Evolutionary conservation across 768 basidiomycete genomes (phyloP).

Genomic region (Cubamyces lactineus): DNA sequence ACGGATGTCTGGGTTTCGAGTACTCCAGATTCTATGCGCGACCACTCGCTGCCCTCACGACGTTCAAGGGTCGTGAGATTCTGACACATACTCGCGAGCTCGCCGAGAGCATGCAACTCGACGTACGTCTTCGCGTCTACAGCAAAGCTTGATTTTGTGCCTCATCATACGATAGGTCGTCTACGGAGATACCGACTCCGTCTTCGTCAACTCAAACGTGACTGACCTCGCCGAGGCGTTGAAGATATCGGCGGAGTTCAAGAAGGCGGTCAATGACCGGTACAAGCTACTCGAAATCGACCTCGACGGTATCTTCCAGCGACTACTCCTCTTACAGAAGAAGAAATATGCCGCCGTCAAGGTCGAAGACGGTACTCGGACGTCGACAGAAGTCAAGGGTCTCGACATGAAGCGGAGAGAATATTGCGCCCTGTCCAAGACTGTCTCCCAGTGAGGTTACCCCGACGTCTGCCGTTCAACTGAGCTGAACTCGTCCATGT

Average conservation of each 20-base stretch:
- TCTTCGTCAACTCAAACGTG: slow-evolving; percentile 96
- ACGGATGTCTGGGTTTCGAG: slow-evolving; percentile 98
- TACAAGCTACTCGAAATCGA: slow-evolving; percentile 98
- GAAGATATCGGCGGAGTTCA: slow-evolving; percentile 90
- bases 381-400: slow-evolving; percentile 91
- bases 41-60: slow-evolving; percentile 95
- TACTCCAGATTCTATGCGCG: slow-evolving; percentile 96
- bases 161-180: slow-evolving; percentile 66
- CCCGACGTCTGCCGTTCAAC: not conserved
- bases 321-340: slow-evolving; percentile 92
- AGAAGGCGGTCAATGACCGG: slow-evolving; percentile 94
- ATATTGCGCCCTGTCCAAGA: slow-evolving; percentile 90
- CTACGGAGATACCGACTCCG: slow-evolving; percentile 98
- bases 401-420: slow-evolving; percentile 99
- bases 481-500: not conserved
- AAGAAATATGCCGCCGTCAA: slow-evolving; percentile 99
- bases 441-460: slow-evolving; percentile 81
- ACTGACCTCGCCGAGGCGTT: slow-evolving; percentile 87
- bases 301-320: slow-evolving; percentile 90
- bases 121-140: slow-evolving; percentile 56
- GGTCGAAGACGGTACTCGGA: slow-evolving; percentile 79
- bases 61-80: slow-evolving; percentile 97
- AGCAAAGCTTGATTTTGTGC: not conserved
- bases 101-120: slow-evolving; percentile 86
- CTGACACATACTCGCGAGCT: slow-evolving; percentile 90